A percentile compares a stretch with the other conserved stretches of the same genome.
These are phyloP conservation scores for Penicillium sp. DNA, from an alignment of 2,329 filamentous ascomycete genomes.

Conservation along the genomic window DNA sequence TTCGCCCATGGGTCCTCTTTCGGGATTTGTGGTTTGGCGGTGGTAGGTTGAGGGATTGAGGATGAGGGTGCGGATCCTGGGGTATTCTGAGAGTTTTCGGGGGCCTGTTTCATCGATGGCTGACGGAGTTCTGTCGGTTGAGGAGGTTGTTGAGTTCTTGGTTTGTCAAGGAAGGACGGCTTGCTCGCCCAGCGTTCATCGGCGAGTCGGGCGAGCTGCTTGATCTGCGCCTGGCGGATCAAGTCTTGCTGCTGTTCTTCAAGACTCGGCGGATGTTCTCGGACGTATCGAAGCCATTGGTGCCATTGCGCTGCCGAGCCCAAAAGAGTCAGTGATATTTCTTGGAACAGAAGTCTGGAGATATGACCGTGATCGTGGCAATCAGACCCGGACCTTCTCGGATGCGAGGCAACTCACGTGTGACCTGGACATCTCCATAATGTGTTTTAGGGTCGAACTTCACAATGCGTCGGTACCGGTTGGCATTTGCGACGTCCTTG, in stretches of 20 bases:
- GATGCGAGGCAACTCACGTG: constrained; percentile 46
- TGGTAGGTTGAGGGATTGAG: constrained; percentile 6
- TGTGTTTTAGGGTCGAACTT: constrained; percentile 56
- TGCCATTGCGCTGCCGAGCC: constrained; percentile 61
- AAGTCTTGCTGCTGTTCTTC: constrained; percentile 62
- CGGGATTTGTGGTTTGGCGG: constrained; percentile 12
- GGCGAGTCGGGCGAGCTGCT: constrained; percentile 59
- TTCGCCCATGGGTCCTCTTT: constrained; percentile 60
- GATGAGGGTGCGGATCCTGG: not conserved
- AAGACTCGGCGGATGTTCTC: constrained; percentile 56
- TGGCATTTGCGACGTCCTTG: constrained; percentile 57
- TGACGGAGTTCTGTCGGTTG: constrained; percentile 49
- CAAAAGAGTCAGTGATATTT: constrained; percentile 18
- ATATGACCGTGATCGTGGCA: not conserved
- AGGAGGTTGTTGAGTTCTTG: constrained; percentile 51
- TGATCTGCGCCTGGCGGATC: constrained; percentile 58
- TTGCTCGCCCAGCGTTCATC: constrained; percentile 64
- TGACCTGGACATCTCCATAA: constrained; percentile 61
- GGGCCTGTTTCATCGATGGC: constrained; percentile 37
- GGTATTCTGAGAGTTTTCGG: constrained; percentile 28
- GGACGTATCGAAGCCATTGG: constrained; percentile 67
- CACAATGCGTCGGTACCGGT: constrained; percentile 60
- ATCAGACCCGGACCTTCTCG: not conserved
- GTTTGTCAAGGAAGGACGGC: constrained; percentile 60
- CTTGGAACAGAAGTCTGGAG: not conserved